A percentile compares a stretch with the other conserved stretches of the same genome.
Conservation (phyloP, 306 rosid species). For the Vigna unguiculata region DNA sequence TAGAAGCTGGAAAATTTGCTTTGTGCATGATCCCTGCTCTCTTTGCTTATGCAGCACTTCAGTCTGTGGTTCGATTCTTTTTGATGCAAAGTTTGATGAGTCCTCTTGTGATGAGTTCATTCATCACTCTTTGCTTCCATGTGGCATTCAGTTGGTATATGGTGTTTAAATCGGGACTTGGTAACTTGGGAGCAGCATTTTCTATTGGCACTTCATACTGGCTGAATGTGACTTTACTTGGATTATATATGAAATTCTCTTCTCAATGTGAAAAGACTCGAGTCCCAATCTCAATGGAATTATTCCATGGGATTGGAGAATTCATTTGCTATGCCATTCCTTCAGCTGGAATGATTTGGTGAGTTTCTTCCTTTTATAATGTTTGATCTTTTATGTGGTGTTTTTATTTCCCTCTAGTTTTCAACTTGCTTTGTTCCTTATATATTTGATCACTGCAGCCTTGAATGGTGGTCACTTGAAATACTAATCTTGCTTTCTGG, state of each 20-base stretch:
- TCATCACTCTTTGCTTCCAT: conserved; percentile 61
- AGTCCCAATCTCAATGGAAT: conserved; percentile 61
- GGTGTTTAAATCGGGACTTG: conserved; percentile 65
- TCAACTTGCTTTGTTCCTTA: conserved; percentile 7
- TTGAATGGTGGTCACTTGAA: conserved; percentile 87
- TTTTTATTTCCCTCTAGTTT: not conserved
- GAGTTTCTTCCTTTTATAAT: conserved; percentile 16
- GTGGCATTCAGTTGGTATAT: conserved; percentile 70
- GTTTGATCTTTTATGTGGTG: not conserved
- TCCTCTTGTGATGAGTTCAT: conserved; percentile 67
- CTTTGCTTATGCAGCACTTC: conserved; percentile 70
- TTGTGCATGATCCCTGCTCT: conserved; percentile 77
- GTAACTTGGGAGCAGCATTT: conserved; percentile 76
- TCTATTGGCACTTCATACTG: conserved; percentile 78
- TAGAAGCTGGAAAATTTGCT: conserved; percentile 72
- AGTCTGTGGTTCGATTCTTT: conserved; percentile 66
- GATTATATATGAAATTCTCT: conserved; percentile 61
- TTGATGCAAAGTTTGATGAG: conserved; percentile 66
- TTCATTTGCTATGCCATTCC: conserved; percentile 71
- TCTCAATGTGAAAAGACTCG: conserved; percentile 56
- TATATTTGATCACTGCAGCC: conserved; percentile 53
- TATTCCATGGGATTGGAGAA: conserved; percentile 65
- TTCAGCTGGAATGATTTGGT: conserved; percentile 89
- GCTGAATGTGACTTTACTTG: conserved; percentile 73
- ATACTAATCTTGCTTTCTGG: conserved; percentile 70